These are phyloP conservation scores for Lasiodiplodia gonubiensis DNA, from an alignment of 2,329 filamentous ascomycete genomes.

Conservation along the genomic window DNA sequence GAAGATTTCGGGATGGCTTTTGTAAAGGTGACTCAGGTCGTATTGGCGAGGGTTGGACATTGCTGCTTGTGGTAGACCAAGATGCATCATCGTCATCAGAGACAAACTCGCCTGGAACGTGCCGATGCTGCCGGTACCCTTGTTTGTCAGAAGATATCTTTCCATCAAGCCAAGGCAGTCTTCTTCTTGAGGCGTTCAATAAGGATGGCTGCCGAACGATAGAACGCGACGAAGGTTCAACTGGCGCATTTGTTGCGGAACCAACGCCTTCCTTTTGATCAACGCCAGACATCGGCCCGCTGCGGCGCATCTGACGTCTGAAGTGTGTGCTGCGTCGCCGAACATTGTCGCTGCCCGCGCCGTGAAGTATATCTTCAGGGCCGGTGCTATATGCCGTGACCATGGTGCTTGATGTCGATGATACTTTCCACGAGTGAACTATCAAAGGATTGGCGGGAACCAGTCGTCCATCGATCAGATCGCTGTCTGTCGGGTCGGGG, in stretches of 20 bases:
- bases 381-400: conserved; percentile 10
- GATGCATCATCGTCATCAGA: conserved; percentile 19
- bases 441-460: not conserved
- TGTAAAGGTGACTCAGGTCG: not conserved
- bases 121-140: not conserved
- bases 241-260: not conserved
- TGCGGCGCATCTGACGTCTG: not conserved
- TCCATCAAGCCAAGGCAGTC: conserved; percentile 30
- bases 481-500: not conserved
- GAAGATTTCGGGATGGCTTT: not conserved
- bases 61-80: not conserved
- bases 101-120: conserved; percentile 26
- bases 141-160: not conserved
- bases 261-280: not conserved
- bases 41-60: not conserved
- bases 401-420: not conserved
- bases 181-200: conserved; percentile 15
- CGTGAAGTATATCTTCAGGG: not conserved
- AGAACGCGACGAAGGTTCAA: not conserved
- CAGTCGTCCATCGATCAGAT: not conserved
- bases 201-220: not conserved
- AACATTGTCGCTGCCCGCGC: not conserved
- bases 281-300: not conserved
- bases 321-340: conserved; percentile 2
- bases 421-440: not conserved